Evolutionary conservation across 129 eudicot genomes (phyloP).

Genomic region (Ambrosia trifida): DNA sequence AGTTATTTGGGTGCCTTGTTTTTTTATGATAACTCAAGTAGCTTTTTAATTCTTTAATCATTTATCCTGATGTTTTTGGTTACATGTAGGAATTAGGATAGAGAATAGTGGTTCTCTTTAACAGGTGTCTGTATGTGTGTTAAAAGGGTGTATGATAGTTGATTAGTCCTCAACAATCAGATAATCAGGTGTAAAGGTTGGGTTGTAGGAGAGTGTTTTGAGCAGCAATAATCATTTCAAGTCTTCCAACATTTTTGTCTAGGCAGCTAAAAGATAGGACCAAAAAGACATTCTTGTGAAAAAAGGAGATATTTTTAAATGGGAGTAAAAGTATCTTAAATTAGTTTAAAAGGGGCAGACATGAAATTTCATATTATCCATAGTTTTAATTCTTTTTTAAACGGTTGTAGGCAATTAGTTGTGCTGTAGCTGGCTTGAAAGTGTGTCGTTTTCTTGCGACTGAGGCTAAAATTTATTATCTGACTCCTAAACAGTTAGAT

Average conservation of each 20-base stretch:
- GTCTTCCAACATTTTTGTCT: too few species aligned
- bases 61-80: too few species aligned
- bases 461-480: not conserved
- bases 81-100: too few species aligned
- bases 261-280: too few species aligned
- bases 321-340: constrained; percentile 4
- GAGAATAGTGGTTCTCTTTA: not conserved
- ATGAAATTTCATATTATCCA: not conserved
- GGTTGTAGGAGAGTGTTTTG: not conserved
- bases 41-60: not conserved
- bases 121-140: not conserved
- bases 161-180: not conserved
- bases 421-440: not conserved
- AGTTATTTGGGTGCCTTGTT: not conserved
- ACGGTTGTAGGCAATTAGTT: not conserved
- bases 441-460: too few species aligned
- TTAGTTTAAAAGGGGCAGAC: not conserved
- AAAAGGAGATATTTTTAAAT: not conserved
- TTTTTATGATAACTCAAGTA: not conserved
- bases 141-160: not conserved
- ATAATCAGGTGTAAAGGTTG: not conserved
- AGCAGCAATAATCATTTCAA: not conserved
- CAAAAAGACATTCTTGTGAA: too few species aligned
- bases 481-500: not conserved
- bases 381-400: too few species aligned